Percentiles rank a stretch among this genome's conserved stretches.
Evolutionary conservation across 257 asterid genomes (phyloP).

Genomic region (Haberlea rhodopensis): DNA sequence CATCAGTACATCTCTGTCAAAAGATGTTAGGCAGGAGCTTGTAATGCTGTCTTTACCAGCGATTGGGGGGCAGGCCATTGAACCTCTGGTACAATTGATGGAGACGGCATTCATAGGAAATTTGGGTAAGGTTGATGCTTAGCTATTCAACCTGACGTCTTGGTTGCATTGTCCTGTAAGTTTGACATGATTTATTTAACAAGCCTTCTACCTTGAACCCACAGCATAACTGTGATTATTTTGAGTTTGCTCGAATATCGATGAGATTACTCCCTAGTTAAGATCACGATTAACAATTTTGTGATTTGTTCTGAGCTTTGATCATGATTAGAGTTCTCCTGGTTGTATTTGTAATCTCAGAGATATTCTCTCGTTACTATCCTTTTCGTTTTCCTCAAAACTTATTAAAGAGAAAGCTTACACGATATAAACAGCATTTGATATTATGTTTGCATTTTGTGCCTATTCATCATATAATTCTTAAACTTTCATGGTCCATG

Average conservation of each 20-base stretch:
- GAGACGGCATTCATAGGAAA: constrained; percentile 90
- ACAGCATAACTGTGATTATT: not conserved
- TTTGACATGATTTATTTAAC: not conserved
- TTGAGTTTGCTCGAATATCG: not conserved
- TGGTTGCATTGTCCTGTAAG: constrained; percentile 2
- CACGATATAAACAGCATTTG: no score
- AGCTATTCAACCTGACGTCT: not conserved
- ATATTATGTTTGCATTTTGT: no score
- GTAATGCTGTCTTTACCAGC: constrained; percentile 78
- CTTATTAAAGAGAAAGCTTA: no score
- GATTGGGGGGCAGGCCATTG: constrained; percentile 85
- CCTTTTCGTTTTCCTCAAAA: no score
- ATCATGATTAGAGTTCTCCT: no score
- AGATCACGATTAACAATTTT: no score
- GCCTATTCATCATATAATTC: no score
- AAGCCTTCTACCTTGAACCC: not conserved
- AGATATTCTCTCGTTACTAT: no score
- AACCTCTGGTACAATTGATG: constrained; percentile 74
- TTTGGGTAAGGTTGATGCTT: constrained; percentile 53
- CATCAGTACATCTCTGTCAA: constrained; percentile 23
- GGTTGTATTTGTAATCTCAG: no score
- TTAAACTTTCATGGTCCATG: not conserved
- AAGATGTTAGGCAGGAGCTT: constrained; percentile 60
- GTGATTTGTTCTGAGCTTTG: no score
- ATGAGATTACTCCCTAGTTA: not conserved